phyloP scores from a whole-genome alignment of 345 rosid species.

The Capsella bursapastoris region DNA sequence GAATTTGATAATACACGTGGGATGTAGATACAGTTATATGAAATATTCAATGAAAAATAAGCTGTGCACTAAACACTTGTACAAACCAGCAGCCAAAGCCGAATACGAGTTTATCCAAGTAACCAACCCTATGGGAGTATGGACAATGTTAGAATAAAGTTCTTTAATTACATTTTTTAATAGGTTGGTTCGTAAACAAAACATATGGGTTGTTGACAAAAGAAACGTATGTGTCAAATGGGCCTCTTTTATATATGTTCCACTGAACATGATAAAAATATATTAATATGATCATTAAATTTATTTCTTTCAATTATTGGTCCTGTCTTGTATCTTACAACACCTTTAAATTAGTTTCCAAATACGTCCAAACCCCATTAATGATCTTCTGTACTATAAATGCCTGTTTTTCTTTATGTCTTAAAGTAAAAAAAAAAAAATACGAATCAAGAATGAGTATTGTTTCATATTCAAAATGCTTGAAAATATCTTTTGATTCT shows the following conservation, averaged over 20 bases:
- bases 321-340: conserved; percentile 40
- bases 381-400: conserved; percentile 13
- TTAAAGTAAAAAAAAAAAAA: neutral
- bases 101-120: neutral
- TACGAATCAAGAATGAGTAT: neutral
- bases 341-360: conserved; percentile 32
- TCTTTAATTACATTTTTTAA: neutral
- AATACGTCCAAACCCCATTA: conserved; percentile 32
- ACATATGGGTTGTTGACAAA: conserved; percentile 29
- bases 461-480: neutral
- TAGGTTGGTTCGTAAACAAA: neutral
- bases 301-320: conserved; percentile 42
- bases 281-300: neutral
- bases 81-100: neutral
- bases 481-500: neutral
- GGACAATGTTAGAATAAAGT: neutral
- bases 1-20: neutral
- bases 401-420: neutral
- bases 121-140: neutral
- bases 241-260: conserved; percentile 33
- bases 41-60: conserved; percentile 1
- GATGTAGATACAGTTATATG: neutral
- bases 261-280: conserved; percentile 21
- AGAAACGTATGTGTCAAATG: conserved; percentile 32
- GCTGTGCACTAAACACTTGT: conserved; percentile 20